Evolutionary conservation across 1,139 yeast genomes (phyloP).

Genomic region (Candida tunisiensis): DNA sequence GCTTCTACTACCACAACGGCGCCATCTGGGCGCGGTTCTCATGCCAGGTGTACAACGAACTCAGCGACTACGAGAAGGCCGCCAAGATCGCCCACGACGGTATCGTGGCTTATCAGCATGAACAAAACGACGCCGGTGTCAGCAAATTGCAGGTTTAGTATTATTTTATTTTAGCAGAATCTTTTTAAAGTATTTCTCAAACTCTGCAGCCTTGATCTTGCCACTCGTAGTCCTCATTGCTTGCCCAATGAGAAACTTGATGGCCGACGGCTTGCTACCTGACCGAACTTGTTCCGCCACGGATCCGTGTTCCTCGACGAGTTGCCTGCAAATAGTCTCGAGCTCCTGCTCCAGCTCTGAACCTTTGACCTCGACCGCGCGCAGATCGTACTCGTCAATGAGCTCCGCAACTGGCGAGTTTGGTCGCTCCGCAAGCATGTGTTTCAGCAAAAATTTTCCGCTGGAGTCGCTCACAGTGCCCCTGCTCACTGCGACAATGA

Average conservation of each 20-base stretch:
- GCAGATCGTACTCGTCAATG: conserved; percentile 39
- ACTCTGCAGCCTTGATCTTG: conserved; percentile 4
- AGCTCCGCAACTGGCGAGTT: conserved; percentile 23
- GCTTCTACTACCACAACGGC: conserved; percentile 26
- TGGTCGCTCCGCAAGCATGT: conserved; percentile 25
- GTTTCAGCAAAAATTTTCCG: conserved; percentile 45
- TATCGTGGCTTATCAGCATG: conserved; percentile 4
- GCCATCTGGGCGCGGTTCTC: conserved; percentile 34
- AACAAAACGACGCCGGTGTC: not conserved
- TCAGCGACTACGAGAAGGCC: conserved; percentile 34
- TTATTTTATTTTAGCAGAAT: not conserved
- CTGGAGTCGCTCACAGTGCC: conserved; percentile 34
- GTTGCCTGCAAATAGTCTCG: conserved; percentile 39
- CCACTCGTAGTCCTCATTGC: conserved; percentile 35
- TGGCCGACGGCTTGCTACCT: conserved; percentile 45
- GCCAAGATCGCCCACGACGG: conserved; percentile 17
- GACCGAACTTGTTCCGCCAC: too few species aligned
- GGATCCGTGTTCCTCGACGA: too few species aligned
- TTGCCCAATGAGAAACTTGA: conserved; percentile 67
- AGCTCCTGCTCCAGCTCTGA: conserved; percentile 29
- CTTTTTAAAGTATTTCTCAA: conserved; percentile 1
- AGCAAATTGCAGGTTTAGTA: not conserved
- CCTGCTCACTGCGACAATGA: conserved; percentile 26
- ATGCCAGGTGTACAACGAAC: conserved; percentile 42
- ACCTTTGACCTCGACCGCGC: conserved; percentile 12